Evolutionary conservation across 257 asterid species (phyloP), one percentile per base, ranked within the genome.

Genomic region (Linderniella brevidens): DNA sequence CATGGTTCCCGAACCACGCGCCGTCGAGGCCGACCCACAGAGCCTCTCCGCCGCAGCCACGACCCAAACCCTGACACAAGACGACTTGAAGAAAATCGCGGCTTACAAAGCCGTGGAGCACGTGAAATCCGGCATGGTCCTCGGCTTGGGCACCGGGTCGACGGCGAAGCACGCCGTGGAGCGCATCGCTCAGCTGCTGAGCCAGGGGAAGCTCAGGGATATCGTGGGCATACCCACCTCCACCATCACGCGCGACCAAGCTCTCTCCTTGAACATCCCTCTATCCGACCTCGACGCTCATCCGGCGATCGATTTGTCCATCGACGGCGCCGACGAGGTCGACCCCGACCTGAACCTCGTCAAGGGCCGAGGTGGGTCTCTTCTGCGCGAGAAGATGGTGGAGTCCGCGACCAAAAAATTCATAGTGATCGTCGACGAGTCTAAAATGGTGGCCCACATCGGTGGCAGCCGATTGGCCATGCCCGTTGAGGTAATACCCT

Each of bases 261-360:
- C 86, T 8, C 63, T 65, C 13, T 64, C 75, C 4, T 50, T 79
- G 36, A 76, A 79, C 0, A 73, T 79, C 0, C 86, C 86, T 64
- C 73, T 79, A 18, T 70, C 92, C 25, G 85, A 79, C 72, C 75
- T 79, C 41, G 80, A 79, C 52, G 0, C 72, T 0, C 73, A 79
- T 17, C 92, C 82, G 3, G 32, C 68, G 41, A 60, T 79, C 18
- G 86, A 79, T 69, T 57, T 79, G 25, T 65, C 86, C 0, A 79
- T 79, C 37, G 92, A 79, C 52, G 85, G 92, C 3, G 92, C 92
- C 8, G 86, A 79, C 35, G 85, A 79, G 61, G 79, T 79, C 42
- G 92, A 79, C 60, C 72, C 73, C 8, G 51, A 54, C 0, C 38
- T 79, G 66, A 79, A 79, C 67, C 61, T 79, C 65, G 92, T 79